Conservation (phyloP, 2,329 filamentous ascomycete genomes). For the Camillea tinctor region DNA sequence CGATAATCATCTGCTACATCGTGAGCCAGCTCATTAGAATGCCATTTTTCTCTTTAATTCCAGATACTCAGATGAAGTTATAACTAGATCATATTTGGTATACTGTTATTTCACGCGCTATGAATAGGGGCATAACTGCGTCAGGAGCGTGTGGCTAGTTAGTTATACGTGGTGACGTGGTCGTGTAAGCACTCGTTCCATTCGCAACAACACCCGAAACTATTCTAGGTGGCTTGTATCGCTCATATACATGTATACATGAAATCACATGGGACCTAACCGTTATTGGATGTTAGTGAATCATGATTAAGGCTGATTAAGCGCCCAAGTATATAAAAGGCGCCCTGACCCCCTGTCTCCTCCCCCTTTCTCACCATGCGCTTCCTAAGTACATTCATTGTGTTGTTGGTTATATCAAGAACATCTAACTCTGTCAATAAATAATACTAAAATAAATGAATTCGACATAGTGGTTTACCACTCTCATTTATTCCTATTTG, state of each 20-base stretch:
- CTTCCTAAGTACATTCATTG: background rate
- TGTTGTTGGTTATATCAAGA: background rate
- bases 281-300: background rate
- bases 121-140: background rate
- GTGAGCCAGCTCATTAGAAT: background rate
- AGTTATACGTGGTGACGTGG: background rate
- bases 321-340: background rate
- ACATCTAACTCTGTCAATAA: background rate
- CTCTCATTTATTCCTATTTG: too few relatives aligned
- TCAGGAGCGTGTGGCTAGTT: background rate
- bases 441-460: background rate
- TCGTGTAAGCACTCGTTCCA: background rate
- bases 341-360: background rate
- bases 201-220: background rate
- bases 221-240: background rate
- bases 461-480: background rate
- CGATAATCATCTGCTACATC: background rate
- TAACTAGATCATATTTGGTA: background rate
- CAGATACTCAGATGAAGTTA: background rate
- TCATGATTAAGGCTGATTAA: background rate
- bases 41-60: background rate
- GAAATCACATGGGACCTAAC: background rate
- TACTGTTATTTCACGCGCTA: background rate
- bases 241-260: background rate
- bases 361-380: background rate